Evolutionary conservation across 352 stramenopile species (phyloP), one percentile per base, ranked within the genome.

Genomic region (Plasmopara muralis): DNA sequence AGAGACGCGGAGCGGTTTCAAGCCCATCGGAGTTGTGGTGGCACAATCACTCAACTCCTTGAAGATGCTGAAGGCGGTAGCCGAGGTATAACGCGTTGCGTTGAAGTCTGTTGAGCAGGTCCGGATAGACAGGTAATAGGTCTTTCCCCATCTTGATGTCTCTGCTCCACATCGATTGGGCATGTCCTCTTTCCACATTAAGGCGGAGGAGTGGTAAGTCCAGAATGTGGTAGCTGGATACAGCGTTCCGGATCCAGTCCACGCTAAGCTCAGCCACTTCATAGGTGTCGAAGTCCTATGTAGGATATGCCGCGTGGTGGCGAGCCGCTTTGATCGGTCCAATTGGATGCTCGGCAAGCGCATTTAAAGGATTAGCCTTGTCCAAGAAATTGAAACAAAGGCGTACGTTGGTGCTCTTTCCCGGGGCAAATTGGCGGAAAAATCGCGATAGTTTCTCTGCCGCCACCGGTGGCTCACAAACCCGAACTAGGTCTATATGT

Each of bases 331-430:
- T 2, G 12, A 14, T 41, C 12, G 37, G 6, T 2, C 37, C 37
- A 5, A 41, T 41, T 8, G n/a, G 37, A 6, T 18, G 14, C 37
- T 43, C 15, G 29, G 20, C 12, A 14, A 20, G 18, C 57, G 47
- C 31, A 59, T 55, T 8, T 18, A 38, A 2, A 31, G 33, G 14
- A 50, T 47, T 0, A 52, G 29, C 37, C 30, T 53, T 51, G 57
- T 78, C 37, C 59, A 61, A 52, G 81, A 88, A 41, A 5, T 41
- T 41, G 12, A 13, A 7, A 16, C 37, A 41, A 8, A 6, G 16
- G 37, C 37, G 37, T 8, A 9, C n/a, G 37, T 4, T 41, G 9
- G 6, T 15, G 2, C 0, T 9, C 1, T 2, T 1, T 8, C 37
- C 7, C 12, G 37, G 13, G 1, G 5, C 13, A 41, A 41, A 4